Evolutionary conservation across 805 yeast genomes (phyloP), one percentile per base, ranked within the genome.

Genomic region (Yamadazyma scolyti): DNA sequence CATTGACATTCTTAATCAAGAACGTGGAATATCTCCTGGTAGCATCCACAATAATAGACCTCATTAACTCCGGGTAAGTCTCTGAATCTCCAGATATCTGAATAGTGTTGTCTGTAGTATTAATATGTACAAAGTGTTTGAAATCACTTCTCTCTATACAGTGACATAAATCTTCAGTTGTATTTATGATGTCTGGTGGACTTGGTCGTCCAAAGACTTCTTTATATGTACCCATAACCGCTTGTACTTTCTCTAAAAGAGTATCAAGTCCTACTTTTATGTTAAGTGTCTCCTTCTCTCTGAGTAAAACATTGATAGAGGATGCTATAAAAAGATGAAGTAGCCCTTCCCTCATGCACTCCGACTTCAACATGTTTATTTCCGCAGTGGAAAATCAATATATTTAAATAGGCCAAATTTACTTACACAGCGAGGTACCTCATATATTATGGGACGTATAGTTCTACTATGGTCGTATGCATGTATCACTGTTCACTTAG

Each of bases 1-100:
- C 56, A 27, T 52, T 48, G 17, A 55, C 40, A 27, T 46, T 47
- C 18, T 44, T 47, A 8, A 51, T 30, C 30, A 56, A 36, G 9
- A 37, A 31, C 15, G 42, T 40, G 1, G 48, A 39, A 29, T 54
- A 54, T 22, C 36, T 32, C 26, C 34, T 28, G 2, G 49, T 34
- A 3, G 54, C 47, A 5, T 46, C 43, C 7, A 53, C 39, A 1
- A 56, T 45, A 3, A 52, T 43, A 11, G 40, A 36, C 30, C 47
- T 52, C 36, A 58, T 42, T 7, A 31, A 35, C 21, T 29, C 33
- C 16, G 47, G 50, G 37, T 45, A 53, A 23, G 37, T 32, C 9
- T 40, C 42, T 13, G 43, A 32, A 21, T 42, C 38, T n/a, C 44
- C 46, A 16, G 43, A 40, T 8, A 57, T 41, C n/a, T 41, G 38